Base-by-base conservation (phyloP, 176 grass and related monocot species). In the Sorghum bicolor region DNA sequence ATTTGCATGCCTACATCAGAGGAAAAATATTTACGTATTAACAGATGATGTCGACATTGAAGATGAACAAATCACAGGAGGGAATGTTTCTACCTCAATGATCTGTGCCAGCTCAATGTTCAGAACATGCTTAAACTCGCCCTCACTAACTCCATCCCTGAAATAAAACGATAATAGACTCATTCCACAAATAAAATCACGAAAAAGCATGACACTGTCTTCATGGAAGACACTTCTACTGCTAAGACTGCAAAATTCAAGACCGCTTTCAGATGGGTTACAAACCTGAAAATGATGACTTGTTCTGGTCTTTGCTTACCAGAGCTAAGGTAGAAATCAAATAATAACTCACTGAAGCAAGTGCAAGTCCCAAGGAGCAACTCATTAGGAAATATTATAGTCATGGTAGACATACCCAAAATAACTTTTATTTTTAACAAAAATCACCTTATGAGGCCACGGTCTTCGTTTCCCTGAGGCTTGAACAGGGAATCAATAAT, bases 91-190 rank as follows among this genome's bases (percentile, higher is more conserved):
- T 52, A 95, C 90, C 86, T 95, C 7, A 33, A 90, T 87, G 37
- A 95, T 87, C 39, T 92, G 86, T 37, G 60, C 36, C 40, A 91
- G 76, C 66, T 95, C 93, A 57, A 53, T 78, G 66, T 90, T 82
- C 33, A 95, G 79, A 41, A 89, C 90, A 38, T 91, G 76, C 57
- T 62, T 87, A 79, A 95, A 95, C 58, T 92, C 86, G 52, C 75
- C 26, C 82, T 92, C 90, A 25, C 86, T 74, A 62, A 95, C 93
- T 22, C 94, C 91, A 80, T 87, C 88, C 80, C 94, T 93, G 75
- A 61, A 61, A 61, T 61, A 61, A 62, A 62, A 28, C 9, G 24
- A 26, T 12, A 57, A 57, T 57, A 57, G 2, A 57, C n/a, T 22
- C 14, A 6, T 53, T 22, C 17, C 17, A n/a, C 20, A 57, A 22